Percentiles rank a stretch among this genome's conserved stretches.
Conservation (phyloP, 495 filamentous ascomycete genomes). For the Penicillium atrosanguineum region DNA sequence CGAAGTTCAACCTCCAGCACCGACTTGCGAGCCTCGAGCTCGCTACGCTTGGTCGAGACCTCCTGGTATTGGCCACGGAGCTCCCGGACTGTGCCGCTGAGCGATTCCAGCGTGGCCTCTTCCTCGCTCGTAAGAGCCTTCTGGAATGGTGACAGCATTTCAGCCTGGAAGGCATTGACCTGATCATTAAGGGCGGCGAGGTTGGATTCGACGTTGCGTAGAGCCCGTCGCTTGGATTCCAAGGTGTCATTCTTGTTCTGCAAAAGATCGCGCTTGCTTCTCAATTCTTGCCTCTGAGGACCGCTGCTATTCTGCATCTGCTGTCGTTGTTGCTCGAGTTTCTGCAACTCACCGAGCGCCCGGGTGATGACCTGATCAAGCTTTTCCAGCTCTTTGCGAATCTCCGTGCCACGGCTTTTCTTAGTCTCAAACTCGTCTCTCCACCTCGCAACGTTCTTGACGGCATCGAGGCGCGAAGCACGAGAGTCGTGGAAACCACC, state of each 20-base stretch:
- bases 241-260: conserved; percentile 73
- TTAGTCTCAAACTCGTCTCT: conserved; percentile 71
- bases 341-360: conserved; percentile 76
- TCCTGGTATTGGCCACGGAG: conserved; percentile 72
- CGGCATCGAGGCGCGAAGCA: conserved; percentile 77
- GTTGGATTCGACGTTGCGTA: conserved; percentile 71
- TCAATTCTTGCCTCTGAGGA: conserved; percentile 70
- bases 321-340: conserved; percentile 71
- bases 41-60: conserved; percentile 67
- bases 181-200: conserved; percentile 74
- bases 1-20: conserved; percentile 80
- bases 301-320: conserved; percentile 82
- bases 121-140: conserved; percentile 81
- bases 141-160: conserved; percentile 84
- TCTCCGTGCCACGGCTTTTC: conserved; percentile 52
- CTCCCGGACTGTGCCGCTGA: conserved; percentile 65
- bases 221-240: conserved; percentile 64
- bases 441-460: conserved; percentile 71
- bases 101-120: conserved; percentile 72
- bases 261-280: conserved; percentile 65
- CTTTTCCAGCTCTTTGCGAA: conserved; percentile 64
- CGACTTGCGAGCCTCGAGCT: conserved; percentile 76
- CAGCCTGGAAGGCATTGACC: conserved; percentile 68
- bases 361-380: conserved; percentile 85
- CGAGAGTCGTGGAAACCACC: conserved; percentile 88